Base-by-base conservation (phyloP, 108 stramenopile genomes). In the Fragilaria crotonensis region DNA sequence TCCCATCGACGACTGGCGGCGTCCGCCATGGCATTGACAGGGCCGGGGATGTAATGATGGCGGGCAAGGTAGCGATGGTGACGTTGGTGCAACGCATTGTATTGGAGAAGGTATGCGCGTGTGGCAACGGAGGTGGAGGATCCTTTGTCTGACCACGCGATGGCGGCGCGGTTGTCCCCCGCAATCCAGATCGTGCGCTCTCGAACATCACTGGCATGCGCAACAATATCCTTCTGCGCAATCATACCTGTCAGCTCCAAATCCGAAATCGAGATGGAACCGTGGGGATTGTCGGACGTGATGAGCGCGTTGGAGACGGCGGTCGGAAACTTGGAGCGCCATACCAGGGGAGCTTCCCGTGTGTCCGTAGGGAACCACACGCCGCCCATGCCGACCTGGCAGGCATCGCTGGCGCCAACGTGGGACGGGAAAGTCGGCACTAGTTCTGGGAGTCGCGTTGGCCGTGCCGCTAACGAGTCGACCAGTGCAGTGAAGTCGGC, bases 181-280 rank as follows among this genome's bases (percentile, higher is more conserved):
- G 60, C 61, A 14, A 30, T 44, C 0, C 53, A 27, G 0, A 26
- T 18, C 0, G 60, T 48, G 2, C 59, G 50, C 32, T 60, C 41
- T 2, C 60, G 56, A 27, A 64, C 41, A 28, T 71, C 70, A 54
- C 60, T 65, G 26, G 46, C 33, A 0, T 65, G 58, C 3, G 33
- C 63, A 1, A 60, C 3, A 19, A 56, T 48, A 21, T 71, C 70
- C 21, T 60, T 54, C 14, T 72, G 71, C 11, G 63, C 45, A 2
- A 72, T 46, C 0, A 62, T 62, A 27, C 71, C 66, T 23, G 71
- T 60, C 0, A 72, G 54, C 55, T 72, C 71, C 18, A 68, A 55
- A 31, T 68, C 71, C 14, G 61, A 68, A 36, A 65, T 72, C 19
- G 66, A 45, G 55, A 72, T 58, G 54, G 49, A 52, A 27, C 71